Conservation (phyloP, 208 protist genomes). For the Angomonas desouzai region DNA sequence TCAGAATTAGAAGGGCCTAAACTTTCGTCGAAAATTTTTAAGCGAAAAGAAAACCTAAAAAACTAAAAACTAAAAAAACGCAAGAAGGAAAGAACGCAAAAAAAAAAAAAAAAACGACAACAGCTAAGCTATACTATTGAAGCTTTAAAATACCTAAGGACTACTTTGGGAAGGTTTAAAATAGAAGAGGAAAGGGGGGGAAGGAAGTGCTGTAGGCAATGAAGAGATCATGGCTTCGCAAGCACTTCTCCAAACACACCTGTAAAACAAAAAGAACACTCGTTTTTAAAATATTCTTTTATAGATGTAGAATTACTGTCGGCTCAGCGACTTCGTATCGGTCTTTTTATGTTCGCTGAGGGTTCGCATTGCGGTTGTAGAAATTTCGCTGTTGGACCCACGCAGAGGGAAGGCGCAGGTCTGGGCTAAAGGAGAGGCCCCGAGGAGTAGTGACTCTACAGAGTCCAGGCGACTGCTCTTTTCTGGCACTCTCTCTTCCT, state of each 20-base stretch:
- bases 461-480: neutral
- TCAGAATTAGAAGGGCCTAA: no score
- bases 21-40: no score
- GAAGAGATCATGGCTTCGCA: no score
- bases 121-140: neutral
- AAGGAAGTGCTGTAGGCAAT: neutral
- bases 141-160: neutral
- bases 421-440: slow-evolving; percentile 1
- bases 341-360: no score
- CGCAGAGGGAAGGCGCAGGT: no score
- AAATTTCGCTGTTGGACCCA: no score
- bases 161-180: neutral
- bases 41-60: no score
- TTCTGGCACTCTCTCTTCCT: neutral
- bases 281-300: no score
- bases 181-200: neutral
- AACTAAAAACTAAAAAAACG: slow-evolving; percentile 5
- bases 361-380: no score
- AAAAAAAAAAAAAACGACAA: slow-evolving; percentile 13
- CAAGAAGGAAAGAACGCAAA: slow-evolving; percentile 13
- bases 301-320: no score
- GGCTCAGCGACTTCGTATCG: no score
- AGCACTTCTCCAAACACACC: neutral
- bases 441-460: slow-evolving; percentile 1
- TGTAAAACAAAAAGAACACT: no score